phyloP scores from a whole-genome alignment of 2,329 filamentous ascomycete species.

The Scedosporium apiospermum region DNA sequence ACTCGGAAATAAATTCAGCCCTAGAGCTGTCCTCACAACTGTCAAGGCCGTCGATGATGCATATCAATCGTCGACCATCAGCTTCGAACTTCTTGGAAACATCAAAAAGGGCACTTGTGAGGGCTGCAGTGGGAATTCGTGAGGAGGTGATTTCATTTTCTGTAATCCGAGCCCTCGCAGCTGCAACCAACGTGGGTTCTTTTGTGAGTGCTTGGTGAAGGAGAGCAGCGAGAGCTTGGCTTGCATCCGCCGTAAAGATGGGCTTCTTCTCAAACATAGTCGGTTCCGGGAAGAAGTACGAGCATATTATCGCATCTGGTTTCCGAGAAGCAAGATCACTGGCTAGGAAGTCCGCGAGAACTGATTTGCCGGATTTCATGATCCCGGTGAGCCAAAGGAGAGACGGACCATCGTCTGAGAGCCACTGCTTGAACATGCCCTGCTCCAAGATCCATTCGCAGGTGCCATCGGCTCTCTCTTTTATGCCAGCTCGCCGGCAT shows the following conservation, averaged over 20 bases:
- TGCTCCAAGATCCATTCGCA: neutral
- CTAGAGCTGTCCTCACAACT: neutral
- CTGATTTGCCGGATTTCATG: neutral
- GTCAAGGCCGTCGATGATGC: neutral
- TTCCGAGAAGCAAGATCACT: neutral
- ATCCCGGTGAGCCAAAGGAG: neutral
- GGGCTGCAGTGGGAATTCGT: neutral
- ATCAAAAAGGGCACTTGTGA: neutral
- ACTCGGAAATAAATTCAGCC: neutral
- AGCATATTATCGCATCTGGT: neutral
- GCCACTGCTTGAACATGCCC: neutral
- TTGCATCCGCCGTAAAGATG: neutral
- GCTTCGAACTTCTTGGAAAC: neutral
- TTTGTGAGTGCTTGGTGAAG: neutral
- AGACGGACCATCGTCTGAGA: neutral
- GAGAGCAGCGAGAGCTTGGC: neutral
- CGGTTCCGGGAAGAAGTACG: neutral
- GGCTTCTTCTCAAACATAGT: neutral
- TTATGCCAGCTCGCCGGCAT: slow-evolving; percentile 1
- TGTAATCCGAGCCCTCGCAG: neutral
- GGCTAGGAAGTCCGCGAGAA: neutral
- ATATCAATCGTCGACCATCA: neutral
- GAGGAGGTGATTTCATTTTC: neutral
- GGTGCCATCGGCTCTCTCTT: neutral
- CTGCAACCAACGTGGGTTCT: neutral